phyloP scores from a whole-genome alignment of 345 rosid species.

The Psidium guajava region DNA sequence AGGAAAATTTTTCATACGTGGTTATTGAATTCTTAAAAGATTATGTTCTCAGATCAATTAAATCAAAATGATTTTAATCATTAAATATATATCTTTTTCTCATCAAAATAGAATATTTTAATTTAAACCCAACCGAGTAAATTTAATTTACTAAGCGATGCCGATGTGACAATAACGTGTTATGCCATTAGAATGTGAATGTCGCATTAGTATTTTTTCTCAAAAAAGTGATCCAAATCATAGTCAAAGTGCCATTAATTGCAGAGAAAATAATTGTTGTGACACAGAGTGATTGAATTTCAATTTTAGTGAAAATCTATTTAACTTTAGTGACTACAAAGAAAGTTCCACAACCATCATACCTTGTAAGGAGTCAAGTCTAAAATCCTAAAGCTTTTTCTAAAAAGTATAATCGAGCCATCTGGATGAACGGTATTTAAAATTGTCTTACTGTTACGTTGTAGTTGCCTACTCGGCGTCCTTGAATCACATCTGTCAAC shows the following conservation, averaged over 20 bases:
- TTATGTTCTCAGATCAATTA: neutral
- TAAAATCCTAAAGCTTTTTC: neutral
- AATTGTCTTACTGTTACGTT: neutral
- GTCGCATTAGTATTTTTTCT: neutral
- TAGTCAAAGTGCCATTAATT: neutral
- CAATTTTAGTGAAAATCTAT: neutral
- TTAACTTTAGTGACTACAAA: neutral
- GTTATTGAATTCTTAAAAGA: neutral
- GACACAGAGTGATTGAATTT: neutral
- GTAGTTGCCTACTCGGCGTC: neutral
- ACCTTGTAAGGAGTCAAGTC: neutral
- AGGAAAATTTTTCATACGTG: neutral
- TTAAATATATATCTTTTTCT: neutral
- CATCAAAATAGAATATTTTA: neutral
- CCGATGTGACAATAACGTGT: neutral
- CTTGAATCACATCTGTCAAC: neutral
- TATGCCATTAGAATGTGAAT: neutral
- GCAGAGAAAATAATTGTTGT: neutral
- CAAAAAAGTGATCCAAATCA: neutral
- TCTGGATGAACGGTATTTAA: neutral
- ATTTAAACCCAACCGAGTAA: neutral
- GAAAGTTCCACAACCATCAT: neutral
- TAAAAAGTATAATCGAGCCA: neutral
- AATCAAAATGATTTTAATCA: neutral
- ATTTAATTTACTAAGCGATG: too few species aligned